A percentile compares a stretch with the other conserved stretches of the same genome.
These are phyloP conservation scores for Poa pratensis DNA, from an alignment of 176 grass and related monocot genomes.

Conservation along the genomic window DNA sequence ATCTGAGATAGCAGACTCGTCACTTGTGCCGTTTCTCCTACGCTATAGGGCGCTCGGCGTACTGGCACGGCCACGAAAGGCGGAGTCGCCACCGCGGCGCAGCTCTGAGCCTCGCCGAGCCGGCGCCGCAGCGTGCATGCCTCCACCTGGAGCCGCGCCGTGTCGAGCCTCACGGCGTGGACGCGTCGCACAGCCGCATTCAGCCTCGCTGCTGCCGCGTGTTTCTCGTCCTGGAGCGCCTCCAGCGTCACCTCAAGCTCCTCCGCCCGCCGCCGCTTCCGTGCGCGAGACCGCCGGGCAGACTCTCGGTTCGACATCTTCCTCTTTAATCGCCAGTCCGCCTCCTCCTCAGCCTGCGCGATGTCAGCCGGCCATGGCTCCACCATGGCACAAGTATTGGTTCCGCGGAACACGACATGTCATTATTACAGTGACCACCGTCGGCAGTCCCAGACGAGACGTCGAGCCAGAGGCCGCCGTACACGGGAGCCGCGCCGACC, in stretches of 20 bases:
- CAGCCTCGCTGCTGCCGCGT: conserved; percentile 17
- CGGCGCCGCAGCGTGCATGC: conserved; percentile 30
- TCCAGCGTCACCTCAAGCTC: conserved; percentile 34
- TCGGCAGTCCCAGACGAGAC: not conserved
- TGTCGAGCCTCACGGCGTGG: conserved; percentile 26
- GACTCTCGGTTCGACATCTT: conserved; percentile 76
- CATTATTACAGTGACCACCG: no score
- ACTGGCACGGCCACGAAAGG: not conserved
- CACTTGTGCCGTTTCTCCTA: not conserved
- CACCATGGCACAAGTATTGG: no score
- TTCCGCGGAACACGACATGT: not conserved
- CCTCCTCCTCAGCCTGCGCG: not conserved
- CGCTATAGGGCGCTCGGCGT: not conserved
- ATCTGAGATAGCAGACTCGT: not conserved
- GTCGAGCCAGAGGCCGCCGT: conserved; percentile 5
- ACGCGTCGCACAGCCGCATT: not conserved
- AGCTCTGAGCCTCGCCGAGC: conserved; percentile 30
- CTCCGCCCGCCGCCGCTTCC: conserved; percentile 44
- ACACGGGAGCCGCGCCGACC: conserved; percentile 14
- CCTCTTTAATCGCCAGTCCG: conserved; percentile 36
- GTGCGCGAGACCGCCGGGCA: conserved; percentile 58
- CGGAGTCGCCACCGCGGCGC: not conserved
- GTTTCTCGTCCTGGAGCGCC: conserved; percentile 27
- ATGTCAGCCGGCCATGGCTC: not conserved
- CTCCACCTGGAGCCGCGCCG: conserved; percentile 41